A percentile compares a stretch with the other conserved stretches of the same genome.
These are phyloP conservation scores for Vitis cinerea DNA, from an alignment of 164 flowering plant genomes.

Conservation along the genomic window DNA sequence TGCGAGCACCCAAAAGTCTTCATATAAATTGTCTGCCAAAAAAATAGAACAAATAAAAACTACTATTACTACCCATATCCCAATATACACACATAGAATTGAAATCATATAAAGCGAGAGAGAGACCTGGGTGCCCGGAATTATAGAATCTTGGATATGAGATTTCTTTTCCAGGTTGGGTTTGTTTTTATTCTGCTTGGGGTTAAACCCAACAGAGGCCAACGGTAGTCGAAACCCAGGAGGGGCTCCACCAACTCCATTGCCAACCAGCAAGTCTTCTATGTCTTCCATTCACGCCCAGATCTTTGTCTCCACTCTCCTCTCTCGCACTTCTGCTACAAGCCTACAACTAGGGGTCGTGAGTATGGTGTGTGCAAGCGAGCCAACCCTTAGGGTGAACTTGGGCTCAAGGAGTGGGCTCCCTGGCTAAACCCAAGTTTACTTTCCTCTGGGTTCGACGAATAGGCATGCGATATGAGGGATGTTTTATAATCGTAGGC, in stretches of 20 bases:
- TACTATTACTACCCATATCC: background rate
- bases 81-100: background rate
- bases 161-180: slow-evolving; percentile 4
- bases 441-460: too few relatives aligned
- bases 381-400: too few relatives aligned
- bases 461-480: too few relatives aligned
- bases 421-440: too few relatives aligned
- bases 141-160: slow-evolving; percentile 22
- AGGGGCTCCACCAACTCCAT: slow-evolving; percentile 56
- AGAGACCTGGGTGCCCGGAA: slow-evolving; percentile 88
- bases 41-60: slow-evolving; percentile 1
- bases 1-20: slow-evolving; percentile 99
- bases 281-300: slow-evolving; percentile 72
- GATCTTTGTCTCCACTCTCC: too few relatives aligned
- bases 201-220: slow-evolving; percentile 61
- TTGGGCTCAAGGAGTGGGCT: too few relatives aligned
- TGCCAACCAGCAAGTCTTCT: slow-evolving; percentile 64
- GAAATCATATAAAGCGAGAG: background rate
- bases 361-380: too few relatives aligned
- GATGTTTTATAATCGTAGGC: too few relatives aligned
- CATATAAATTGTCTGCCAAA: slow-evolving; percentile 71
- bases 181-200: slow-evolving; percentile 40
- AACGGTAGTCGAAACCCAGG: slow-evolving; percentile 80
- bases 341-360: too few relatives aligned
- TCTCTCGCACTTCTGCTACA: too few relatives aligned